These are phyloP conservation scores for Metschnikowia matae DNA, from an alignment of 805 yeast genomes.

Conservation along the genomic window DNA sequence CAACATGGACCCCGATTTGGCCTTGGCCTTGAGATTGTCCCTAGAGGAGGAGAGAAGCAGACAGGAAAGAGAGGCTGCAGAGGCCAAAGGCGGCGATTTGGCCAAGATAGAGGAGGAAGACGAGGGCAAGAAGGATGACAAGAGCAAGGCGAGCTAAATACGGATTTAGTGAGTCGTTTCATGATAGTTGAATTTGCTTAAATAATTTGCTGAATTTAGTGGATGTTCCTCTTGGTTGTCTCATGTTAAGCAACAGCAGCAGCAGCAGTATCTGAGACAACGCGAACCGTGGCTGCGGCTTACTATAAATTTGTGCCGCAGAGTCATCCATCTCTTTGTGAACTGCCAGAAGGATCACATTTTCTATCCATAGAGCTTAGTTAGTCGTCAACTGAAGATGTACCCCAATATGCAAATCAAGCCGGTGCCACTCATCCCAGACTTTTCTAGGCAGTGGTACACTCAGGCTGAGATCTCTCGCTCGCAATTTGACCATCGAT, in stretches of 20 bases:
- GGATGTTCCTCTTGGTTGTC: neutral
- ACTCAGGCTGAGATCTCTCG: constrained; percentile 29
- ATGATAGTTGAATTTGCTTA: neutral
- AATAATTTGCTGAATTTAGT: neutral
- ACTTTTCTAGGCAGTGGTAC: neutral
- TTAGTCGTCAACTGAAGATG: neutral
- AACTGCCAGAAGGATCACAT: neutral
- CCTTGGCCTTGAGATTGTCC: constrained; percentile 89
- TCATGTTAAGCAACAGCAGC: neutral
- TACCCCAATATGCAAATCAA: neutral
- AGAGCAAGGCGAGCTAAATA: neutral
- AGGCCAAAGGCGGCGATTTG: constrained; percentile 22
- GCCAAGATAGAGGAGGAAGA: constrained; percentile 30
- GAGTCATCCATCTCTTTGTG: neutral
- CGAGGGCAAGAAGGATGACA: constrained; percentile 18
- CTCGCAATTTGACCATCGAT: constrained; percentile 53
- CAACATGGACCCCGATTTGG: constrained; percentile 93
- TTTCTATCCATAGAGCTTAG: neutral
- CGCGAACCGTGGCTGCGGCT: neutral
- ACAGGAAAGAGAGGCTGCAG: constrained; percentile 68
- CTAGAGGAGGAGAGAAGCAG: constrained; percentile 92
- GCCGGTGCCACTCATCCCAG: constrained; percentile 1
- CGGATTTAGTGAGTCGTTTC: too few relatives aligned
- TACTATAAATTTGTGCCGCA: neutral
- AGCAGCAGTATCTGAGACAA: neutral